Conservation (phyloP, 2,329 filamentous ascomycete genomes). For the Calcarisporium arbuscula region DNA sequence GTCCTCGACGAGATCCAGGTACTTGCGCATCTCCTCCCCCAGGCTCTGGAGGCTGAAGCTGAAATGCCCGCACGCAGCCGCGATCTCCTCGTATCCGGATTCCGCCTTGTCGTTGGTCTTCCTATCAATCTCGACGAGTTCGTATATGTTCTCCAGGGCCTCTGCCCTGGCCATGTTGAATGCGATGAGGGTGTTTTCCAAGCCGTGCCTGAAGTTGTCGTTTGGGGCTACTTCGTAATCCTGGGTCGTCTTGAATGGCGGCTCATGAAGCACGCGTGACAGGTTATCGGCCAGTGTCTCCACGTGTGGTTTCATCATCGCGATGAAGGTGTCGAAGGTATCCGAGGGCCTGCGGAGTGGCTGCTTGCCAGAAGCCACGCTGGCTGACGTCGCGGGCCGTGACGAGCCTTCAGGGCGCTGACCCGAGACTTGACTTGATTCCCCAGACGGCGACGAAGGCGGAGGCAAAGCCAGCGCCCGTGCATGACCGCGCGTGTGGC, state of each 20-base stretch:
- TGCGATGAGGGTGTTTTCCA: constrained; percentile 66
- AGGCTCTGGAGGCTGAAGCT: constrained; percentile 82
- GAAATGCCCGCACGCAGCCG: constrained; percentile 87
- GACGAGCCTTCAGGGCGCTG: no score
- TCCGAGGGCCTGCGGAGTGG: constrained; percentile 52
- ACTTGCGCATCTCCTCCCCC: constrained; percentile 75
- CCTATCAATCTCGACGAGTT: constrained; percentile 60
- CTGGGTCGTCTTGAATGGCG: constrained; percentile 54
- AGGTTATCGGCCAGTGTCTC: constrained; percentile 81
- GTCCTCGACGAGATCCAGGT: constrained; percentile 74
- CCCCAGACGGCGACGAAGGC: constrained; percentile 1
- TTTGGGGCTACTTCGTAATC: constrained; percentile 51
- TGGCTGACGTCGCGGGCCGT: no score
- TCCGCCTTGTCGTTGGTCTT: constrained; percentile 61
- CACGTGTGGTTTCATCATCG: constrained; percentile 81
- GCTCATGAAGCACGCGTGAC: constrained; percentile 72
- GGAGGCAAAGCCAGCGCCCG: background rate
- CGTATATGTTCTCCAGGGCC: constrained; percentile 70
- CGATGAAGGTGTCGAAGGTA: constrained; percentile 81
- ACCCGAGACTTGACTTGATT: background rate
- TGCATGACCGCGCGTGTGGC: no score
- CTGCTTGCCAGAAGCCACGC: no score
- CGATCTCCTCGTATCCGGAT: constrained; percentile 87
- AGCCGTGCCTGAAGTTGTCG: constrained; percentile 66
- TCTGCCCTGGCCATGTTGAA: constrained; percentile 66